Evolutionary conservation across 768 basidiomycete species (phyloP).

Genomic region (Mycena vulgaris): DNA sequence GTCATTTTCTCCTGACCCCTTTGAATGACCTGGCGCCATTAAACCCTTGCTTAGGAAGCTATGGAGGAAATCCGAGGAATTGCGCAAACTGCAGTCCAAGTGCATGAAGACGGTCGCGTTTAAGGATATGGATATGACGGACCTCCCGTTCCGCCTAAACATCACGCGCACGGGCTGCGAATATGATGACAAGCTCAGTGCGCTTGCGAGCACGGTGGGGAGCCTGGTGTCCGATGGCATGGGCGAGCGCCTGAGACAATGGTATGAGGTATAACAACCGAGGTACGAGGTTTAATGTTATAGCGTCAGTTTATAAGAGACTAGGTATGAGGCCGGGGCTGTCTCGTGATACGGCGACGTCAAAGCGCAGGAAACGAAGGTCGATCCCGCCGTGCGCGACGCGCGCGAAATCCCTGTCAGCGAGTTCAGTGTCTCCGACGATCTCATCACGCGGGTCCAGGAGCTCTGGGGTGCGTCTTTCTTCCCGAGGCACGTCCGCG

Average conservation of each 20-base stretch:
- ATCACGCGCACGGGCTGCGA: constrained; percentile 11
- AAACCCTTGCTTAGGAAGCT: neutral
- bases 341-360: constrained; percentile 48
- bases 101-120: too few species aligned
- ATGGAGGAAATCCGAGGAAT: too few species aligned
- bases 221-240: neutral
- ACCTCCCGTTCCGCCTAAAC: neutral
- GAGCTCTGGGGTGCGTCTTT: constrained; percentile 38
- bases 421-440: neutral
- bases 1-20: too few species aligned
- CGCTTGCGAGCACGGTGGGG: neutral
- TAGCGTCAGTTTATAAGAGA: too few species aligned
- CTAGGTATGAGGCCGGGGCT: constrained; percentile 32
- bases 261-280: too few species aligned
- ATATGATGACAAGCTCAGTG: neutral
- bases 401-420: constrained; percentile 42
- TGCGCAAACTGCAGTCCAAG: too few species aligned
- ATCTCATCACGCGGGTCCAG: neutral
- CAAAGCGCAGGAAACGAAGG: constrained; percentile 38
- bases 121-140: neutral
- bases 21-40: too few species aligned
- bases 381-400: constrained; percentile 39
- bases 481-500: constrained; percentile 42
- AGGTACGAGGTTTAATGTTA: too few species aligned
- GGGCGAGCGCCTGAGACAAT: constrained; percentile 5